Evolutionary conservation across 805 yeast genomes (phyloP), one percentile per base, ranked within the genome.

Genomic region (Sugiyamaella boreocaroliniensis): DNA sequence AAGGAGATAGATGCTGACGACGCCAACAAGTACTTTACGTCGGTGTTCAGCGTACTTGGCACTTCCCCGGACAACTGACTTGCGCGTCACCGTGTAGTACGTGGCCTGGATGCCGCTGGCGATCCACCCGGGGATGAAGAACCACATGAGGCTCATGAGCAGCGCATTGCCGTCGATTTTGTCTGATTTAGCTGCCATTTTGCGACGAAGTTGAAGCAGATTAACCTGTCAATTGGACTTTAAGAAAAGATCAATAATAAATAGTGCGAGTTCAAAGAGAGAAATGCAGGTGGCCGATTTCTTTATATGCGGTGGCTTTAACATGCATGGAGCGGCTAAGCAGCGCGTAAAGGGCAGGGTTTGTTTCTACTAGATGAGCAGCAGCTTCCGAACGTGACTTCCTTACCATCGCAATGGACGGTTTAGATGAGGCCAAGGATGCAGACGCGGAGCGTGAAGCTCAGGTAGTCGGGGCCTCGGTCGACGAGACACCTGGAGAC

Each of bases 51-150:
- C 47, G 40, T 37, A 54, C 34, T 45, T 46, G 1, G 56, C 44
- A 15, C 45, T 20, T 29, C 51, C 50, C 16, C 40, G 52, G 15
- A n/a, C 51, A 53, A 19, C 18, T 42, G 47, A 19, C 20, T 32
- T 43, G 43, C 50, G 49, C n/a, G 54, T 42, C 32, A 49, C 11
- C 26, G 53, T 50, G 53, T 61, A 64, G 46, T 52, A 56, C 4
- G 51, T 32, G n/a, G 32, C 47, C 51, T 62, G 66, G 34, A 61
- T 47, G 14, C 49, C 48, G 18, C 55, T 29, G 7, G 68, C 49
- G 16, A 50, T 54, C n/a, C 53, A 29, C 7, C 47, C 40, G 6
- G 66, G 66, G 8, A 63, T 41, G 46, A 60, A 44, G 34, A 57
- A 55, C 66, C 66, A 63, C 18, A 60, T 59, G 7, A 55, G 19